Evolutionary conservation across 495 filamentous ascomycete genomes (phyloP).

Genomic region (Echria macrotheca): DNA sequence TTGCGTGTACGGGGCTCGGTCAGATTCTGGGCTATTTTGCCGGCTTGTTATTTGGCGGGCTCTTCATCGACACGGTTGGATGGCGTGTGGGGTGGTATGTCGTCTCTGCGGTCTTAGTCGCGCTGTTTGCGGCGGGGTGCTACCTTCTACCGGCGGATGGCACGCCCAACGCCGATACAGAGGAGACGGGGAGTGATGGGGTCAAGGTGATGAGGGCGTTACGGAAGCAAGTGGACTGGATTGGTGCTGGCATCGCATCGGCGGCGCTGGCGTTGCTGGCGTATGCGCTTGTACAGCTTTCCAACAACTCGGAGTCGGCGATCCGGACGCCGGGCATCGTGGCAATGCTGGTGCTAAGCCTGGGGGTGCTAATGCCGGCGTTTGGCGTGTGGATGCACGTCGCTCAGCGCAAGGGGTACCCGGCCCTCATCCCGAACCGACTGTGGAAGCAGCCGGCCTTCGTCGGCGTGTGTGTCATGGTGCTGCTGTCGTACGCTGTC

Average conservation of each 20-base stretch:
- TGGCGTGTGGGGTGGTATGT: constrained; percentile 19
- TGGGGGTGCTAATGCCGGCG: constrained; percentile 31
- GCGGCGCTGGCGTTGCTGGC: constrained; percentile 8
- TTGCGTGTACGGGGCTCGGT: constrained; percentile 45
- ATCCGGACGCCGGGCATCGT: constrained; percentile 36
- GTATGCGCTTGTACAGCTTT: constrained; percentile 13
- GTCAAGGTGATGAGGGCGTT: neutral
- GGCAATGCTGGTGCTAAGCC: constrained; percentile 33
- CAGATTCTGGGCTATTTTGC: constrained; percentile 49
- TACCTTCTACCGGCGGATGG: neutral
- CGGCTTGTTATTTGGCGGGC: constrained; percentile 49
- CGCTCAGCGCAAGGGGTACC: constrained; percentile 34
- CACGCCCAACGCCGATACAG: neutral
- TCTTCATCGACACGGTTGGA: constrained; percentile 36
- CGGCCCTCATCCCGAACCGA: constrained; percentile 51
- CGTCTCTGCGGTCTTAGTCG: constrained; percentile 1
- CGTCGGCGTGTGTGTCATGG: constrained; percentile 43
- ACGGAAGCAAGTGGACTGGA: constrained; percentile 14
- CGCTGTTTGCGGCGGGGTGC: neutral
- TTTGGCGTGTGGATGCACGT: constrained; percentile 46
- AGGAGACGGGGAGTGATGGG: neutral
- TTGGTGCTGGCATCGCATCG: constrained; percentile 11
- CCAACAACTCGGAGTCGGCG: constrained; percentile 1
- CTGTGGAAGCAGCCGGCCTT: constrained; percentile 49
- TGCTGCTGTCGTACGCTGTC: constrained; percentile 44